Evolutionary conservation across 345 rosid genomes (phyloP), one percentile per base, ranked within the genome.

Genomic region (Moricandia moricandioides): DNA sequence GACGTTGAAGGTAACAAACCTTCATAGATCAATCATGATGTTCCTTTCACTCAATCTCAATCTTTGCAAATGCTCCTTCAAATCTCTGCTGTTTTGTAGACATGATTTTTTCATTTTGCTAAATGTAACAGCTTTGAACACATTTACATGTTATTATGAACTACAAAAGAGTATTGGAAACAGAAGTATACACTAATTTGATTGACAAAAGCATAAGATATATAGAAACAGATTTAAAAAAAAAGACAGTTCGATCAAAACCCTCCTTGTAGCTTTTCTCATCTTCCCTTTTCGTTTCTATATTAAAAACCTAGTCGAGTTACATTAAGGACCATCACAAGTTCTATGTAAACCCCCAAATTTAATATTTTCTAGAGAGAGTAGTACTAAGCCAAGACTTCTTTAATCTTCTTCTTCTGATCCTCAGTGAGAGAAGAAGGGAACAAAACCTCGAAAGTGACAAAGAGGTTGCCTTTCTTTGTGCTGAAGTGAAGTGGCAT

Each of bases 361-460:
- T 56, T 68, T 75, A n/a, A 12, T 58, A 16, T 12, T 4, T n/a
- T 40, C 49, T 1, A 55, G 65, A 73, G 65, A 58, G 40, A 45
- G 56, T 17, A 35, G 66, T 24, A 8, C 85, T 21, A 90, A 73
- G 88, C 89, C 63, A 96, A 86, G 81, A 85, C 61, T 80, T 76
- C 85, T 81, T 86, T 84, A 79, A 96, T 92, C 84, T 87, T 88
- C 11, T 75, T 80, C 86, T 91, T 96, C 83, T 92, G 99, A 54
- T 88, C 93, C 49, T 86, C 86, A 0, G 92, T 88, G 73, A 96
- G 88, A 9, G 91, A 84, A 0, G 83, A 70, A 67, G 98, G 98
- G 75, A 96, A 96, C 65, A 91, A 86, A 79, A 96, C 96, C 85
- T 96, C 99, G 35, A 85, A 96, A 7, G 89, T 86, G 57, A 92